These are phyloP conservation scores for Nicotiana tomentosiformis DNA, from an alignment of 257 asterid genomes.

Conservation along the genomic window DNA sequence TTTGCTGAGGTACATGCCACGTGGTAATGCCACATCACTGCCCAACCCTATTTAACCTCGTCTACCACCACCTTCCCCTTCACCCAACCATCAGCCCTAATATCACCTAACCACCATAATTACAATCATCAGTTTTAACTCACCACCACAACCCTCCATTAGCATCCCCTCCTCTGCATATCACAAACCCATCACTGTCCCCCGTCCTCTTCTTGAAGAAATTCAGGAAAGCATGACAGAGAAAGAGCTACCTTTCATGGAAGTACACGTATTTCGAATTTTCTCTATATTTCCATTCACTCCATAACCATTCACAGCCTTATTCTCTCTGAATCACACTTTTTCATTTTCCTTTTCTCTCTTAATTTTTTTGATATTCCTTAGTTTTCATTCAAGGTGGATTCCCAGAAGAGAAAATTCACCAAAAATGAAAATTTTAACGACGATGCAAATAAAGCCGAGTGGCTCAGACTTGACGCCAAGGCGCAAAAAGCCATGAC, in stretches of 20 bases:
- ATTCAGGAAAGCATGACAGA: too few relatives aligned
- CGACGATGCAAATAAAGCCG: constrained; percentile 68
- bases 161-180: too few relatives aligned
- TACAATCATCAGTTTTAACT: too few relatives aligned
- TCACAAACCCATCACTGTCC: too few relatives aligned
- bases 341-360: constrained; percentile 2
- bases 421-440: constrained; percentile 24
- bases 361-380: neutral
- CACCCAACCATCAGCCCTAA: too few relatives aligned
- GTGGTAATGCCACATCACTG: too few relatives aligned
- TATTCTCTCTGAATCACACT: constrained; percentile 13
- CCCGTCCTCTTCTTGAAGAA: neutral
- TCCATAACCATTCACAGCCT: constrained; percentile 13
- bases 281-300: constrained; percentile 22
- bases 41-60: too few relatives aligned
- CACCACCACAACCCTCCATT: too few relatives aligned
- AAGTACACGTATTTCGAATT: constrained; percentile 28
- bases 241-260: constrained; percentile 21
- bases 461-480: constrained; percentile 67
- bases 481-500: constrained; percentile 68
- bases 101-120: too few relatives aligned
- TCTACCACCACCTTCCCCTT: too few relatives aligned
- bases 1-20: too few relatives aligned
- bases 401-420: constrained; percentile 5
- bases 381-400: constrained; percentile 16